Conservation (phyloP, 2,329 filamentous ascomycete genomes). For the Ascochyta lentis region DNA sequence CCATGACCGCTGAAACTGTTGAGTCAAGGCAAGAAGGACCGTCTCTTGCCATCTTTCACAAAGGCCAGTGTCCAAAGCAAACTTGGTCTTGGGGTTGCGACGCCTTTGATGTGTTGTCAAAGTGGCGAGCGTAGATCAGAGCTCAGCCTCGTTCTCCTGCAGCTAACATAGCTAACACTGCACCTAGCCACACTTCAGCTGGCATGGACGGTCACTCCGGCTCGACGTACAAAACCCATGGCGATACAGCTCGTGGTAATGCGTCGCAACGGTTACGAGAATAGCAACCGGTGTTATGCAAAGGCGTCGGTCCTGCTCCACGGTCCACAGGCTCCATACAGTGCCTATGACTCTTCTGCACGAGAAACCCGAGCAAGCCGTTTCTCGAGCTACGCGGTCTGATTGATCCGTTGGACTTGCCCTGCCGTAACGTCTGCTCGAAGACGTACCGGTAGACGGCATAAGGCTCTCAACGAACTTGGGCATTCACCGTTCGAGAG, state of each 20-base stretch:
- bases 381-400: slow-evolving; percentile 32
- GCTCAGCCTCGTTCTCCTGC: slow-evolving; percentile 43
- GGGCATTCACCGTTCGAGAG: slow-evolving; percentile 27
- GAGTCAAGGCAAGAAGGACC: slow-evolving; percentile 22
- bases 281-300: slow-evolving; percentile 26
- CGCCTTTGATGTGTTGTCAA: slow-evolving; percentile 42
- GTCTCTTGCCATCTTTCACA: slow-evolving; percentile 18
- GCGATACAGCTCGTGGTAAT: slow-evolving; percentile 17
- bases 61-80: slow-evolving; percentile 8
- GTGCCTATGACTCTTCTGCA: slow-evolving; percentile 43
- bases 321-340: slow-evolving; percentile 27
- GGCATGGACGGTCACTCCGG: slow-evolving; percentile 36
- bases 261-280: slow-evolving; percentile 38
- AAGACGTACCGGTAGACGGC: slow-evolving; percentile 16
- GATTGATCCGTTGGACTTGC: slow-evolving; percentile 36
- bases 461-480: slow-evolving; percentile 32
- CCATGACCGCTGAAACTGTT: slow-evolving; percentile 34
- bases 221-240: slow-evolving; percentile 13
- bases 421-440: slow-evolving; percentile 10
- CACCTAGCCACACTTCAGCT: slow-evolving; percentile 45
- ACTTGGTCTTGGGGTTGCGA: slow-evolving; percentile 14
- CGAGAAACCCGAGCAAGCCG: slow-evolving; percentile 31
- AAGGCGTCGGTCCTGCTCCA: slow-evolving; percentile 29
- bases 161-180: slow-evolving; percentile 28
- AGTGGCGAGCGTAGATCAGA: slow-evolving; percentile 38